Evolutionary conservation across 2,329 filamentous ascomycete genomes (phyloP), one percentile per base, ranked within the genome.

Genomic region (Colletotrichum incanum): DNA sequence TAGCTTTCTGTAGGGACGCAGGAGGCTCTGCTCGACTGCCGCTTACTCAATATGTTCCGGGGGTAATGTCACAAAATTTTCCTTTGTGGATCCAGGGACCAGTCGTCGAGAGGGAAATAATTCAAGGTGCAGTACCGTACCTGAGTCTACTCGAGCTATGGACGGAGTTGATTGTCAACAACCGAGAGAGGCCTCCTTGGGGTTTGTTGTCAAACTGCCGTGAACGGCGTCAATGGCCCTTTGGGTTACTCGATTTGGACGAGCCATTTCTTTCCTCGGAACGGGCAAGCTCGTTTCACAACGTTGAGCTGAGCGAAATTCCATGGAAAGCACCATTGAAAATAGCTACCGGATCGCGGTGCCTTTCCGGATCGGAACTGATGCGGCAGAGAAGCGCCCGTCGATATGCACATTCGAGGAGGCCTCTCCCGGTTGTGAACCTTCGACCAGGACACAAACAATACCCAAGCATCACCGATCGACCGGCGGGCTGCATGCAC

Each of bases 11-110:
- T 59, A 50, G n/a, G 41, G 37, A 34, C 34, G 14, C 28, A 43
- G 28, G 68, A 71, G 68, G 68, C 68, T 71, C 68, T 68, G 68
- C 63, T 61, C 60, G 54, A 43, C 26, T 54, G 37, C 56, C 47
- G 64, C 41, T 62, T 63, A 67, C 34, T 45, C 47, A 41, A 49
- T 52, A 37, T 26, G 41, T 54, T 47, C 18, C 1, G 28, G 50
- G 18, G 31, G 20, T 39, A n/a, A n/a, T 12, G 20, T 23, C 52
- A 37, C 20, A 37, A 16, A 39, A 20, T 14, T 49, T 49, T 16
- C 26, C 20, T 26, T 5, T 9, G n/a, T 49, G n/a, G 28, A 7
- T 23, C 43, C 16, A 18, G 37, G 55, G 5, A 20, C 26, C 52
- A 14, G 50, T 59, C 43, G 12, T 12, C 28, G 50, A 50, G 50